Evolutionary conservation across 495 filamentous ascomycete genomes (phyloP).

Genomic region (Letharia lupina): DNA sequence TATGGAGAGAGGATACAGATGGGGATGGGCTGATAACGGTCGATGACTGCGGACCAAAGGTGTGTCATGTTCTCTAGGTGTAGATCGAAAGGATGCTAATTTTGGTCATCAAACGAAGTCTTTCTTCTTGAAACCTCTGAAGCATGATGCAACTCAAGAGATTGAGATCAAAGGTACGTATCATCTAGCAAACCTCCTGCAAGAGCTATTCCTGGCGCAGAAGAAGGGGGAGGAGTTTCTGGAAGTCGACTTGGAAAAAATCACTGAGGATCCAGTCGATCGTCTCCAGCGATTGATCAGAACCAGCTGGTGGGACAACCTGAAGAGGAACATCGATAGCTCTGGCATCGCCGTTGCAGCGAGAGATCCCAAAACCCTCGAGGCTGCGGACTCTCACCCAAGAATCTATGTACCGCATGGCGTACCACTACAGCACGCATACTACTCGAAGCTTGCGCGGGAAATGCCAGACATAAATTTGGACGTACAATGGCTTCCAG

Average conservation of each 20-base stretch:
- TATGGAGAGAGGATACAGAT: conserved; percentile 82
- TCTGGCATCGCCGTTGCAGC: conserved; percentile 80
- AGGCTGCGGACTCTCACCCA: conserved; percentile 76
- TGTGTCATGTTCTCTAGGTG: conserved; percentile 29
- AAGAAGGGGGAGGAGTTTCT: conserved; percentile 76
- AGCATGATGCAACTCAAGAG: neutral
- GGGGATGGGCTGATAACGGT: conserved; percentile 92
- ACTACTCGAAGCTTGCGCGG: conserved; percentile 69
- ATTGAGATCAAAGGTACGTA: conserved; percentile 84
- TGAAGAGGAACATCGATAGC: conserved; percentile 82
- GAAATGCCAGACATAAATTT: conserved; percentile 71
- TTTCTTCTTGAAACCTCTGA: conserved; percentile 8
- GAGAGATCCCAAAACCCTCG: conserved; percentile 73
- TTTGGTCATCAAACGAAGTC: conserved; percentile 52
- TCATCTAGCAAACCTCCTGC: conserved; percentile 87
- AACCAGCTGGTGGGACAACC: conserved; percentile 78
- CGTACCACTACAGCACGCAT: conserved; percentile 77
- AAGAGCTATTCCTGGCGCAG: conserved; percentile 85
- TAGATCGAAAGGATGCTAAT: conserved; percentile 4
- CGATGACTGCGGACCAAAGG: conserved; percentile 90
- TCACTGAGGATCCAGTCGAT: conserved; percentile 88
- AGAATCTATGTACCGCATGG: conserved; percentile 88
- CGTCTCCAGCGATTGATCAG: conserved; percentile 78
- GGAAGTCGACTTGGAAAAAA: conserved; percentile 73
- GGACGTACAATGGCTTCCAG: conserved; percentile 70